phyloP scores from a whole-genome alignment of 2,329 filamentous ascomycete genomes.

The Epicoccum nigrum region DNA sequence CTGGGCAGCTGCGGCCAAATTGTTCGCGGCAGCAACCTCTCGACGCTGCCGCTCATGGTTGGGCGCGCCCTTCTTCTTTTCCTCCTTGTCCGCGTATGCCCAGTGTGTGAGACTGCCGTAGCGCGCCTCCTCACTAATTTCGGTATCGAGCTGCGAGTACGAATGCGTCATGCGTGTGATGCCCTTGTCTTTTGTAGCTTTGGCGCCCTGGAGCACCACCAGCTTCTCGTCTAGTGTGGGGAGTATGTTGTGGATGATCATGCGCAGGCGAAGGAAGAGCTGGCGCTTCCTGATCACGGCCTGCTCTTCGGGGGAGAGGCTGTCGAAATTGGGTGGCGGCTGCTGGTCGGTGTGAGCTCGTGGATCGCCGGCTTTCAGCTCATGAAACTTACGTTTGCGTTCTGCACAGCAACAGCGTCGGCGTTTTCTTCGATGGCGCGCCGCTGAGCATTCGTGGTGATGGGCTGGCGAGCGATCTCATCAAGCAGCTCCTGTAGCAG shows the following conservation, averaged over 20 bases:
- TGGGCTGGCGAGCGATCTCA: conserved; percentile 59
- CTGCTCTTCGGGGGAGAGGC: conserved; percentile 44
- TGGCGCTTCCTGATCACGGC: conserved; percentile 71
- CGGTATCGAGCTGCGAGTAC: conserved; percentile 82
- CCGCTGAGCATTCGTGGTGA: conserved; percentile 47
- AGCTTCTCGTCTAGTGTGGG: conserved; percentile 96
- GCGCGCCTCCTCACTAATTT: conserved; percentile 94
- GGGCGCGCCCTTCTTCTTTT: conserved; percentile 62
- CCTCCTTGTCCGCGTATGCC: conserved; percentile 85
- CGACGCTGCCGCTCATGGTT: conserved; percentile 76
- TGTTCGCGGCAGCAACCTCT: conserved; percentile 78
- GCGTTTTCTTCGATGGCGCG: conserved; percentile 35
- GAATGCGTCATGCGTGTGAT: conserved; percentile 83
- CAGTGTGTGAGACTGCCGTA: conserved; percentile 91
- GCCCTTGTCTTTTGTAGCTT: conserved; percentile 85
- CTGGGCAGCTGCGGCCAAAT: conserved; percentile 69
- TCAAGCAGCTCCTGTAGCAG: conserved; percentile 77
- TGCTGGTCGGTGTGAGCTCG: conserved; percentile 34
- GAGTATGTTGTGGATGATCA: conserved; percentile 82
- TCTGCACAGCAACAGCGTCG: conserved; percentile 47
- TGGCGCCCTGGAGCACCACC: conserved; percentile 91
- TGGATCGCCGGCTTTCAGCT: conserved; percentile 27
- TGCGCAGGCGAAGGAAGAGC: conserved; percentile 77
- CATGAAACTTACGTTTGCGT: conserved; percentile 49
- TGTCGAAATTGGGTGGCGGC: conserved; percentile 33